Evolutionary conservation across 805 yeast species (phyloP).

Genomic region (Suhomyces canberraensis): DNA sequence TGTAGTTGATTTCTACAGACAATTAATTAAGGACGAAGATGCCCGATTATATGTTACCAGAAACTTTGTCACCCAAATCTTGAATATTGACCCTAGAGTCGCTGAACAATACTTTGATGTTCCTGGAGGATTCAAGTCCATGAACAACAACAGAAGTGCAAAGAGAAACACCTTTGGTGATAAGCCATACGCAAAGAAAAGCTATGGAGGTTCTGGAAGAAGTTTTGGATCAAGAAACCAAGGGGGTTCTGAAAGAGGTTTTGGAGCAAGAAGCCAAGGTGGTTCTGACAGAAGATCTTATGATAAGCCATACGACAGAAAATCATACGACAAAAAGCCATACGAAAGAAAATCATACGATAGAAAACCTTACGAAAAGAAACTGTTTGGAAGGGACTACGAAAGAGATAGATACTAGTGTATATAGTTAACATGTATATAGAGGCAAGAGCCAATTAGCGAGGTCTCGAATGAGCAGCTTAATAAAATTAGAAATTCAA

Average conservation of each 20-base stretch:
- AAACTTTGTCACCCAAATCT: slow-evolving; percentile 8
- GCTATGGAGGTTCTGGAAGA: slow-evolving; percentile 9
- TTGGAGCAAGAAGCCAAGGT: too few relatives aligned
- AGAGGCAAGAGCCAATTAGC: too few relatives aligned
- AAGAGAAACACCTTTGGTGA: slow-evolving; percentile 9
- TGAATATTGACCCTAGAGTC: slow-evolving; percentile 4
- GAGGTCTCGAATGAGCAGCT: too few relatives aligned
- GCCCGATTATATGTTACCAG: slow-evolving; percentile 12
- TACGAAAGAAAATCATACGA: not conserved
- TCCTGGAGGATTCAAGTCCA: slow-evolving; percentile 24
- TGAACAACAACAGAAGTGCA: slow-evolving; percentile 9
- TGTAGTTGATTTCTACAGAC: slow-evolving; percentile 24
- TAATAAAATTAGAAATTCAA: too few relatives aligned
- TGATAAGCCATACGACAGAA: not conserved
- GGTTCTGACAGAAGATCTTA: too few relatives aligned
- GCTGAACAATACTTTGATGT: slow-evolving; percentile 20
- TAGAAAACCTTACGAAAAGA: not conserved
- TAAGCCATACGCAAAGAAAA: slow-evolving; percentile 5
- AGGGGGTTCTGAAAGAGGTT: too few relatives aligned
- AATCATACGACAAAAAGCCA: not conserved
- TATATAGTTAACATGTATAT: too few relatives aligned
- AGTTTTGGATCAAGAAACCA: slow-evolving; percentile 5
- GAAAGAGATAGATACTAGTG: too few relatives aligned
- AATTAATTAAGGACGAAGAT: slow-evolving; percentile 16
- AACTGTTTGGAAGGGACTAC: not conserved